Base-by-base conservation (phyloP, 2,329 filamentous ascomycete genomes). In the Huntiella abstrusa region DNA sequence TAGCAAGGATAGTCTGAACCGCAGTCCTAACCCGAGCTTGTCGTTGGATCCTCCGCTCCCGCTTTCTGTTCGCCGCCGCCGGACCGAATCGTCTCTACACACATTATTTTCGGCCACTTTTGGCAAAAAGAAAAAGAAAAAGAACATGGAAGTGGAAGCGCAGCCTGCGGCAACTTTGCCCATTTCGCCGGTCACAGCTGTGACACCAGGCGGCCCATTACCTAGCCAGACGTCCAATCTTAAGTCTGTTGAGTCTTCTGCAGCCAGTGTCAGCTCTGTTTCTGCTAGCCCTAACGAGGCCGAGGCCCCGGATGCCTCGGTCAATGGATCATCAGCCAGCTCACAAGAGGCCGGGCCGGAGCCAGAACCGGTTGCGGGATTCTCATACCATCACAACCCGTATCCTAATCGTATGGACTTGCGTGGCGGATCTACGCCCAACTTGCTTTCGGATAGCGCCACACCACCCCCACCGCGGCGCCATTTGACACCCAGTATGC, bases 381-480 rank as follows among this genome's bases (percentile, higher is more conserved):
- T 78, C 46, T 73, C 78, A 55, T 78, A 80, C 53, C 71, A 78
- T 53, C 74, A 78, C 52, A 74, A 75, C 53, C 65, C 65, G 1
- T 64, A 63, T 54, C 53, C 67, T 51, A 56, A 61, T 47, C 16
- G 62, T 19, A 62, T 64, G 48, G 62, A 64, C 43, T 57, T 57
- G n/a, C 62, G 63, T 46, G 62, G 63, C 33, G 61, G 64, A 4
- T 73, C 71, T 5, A 70, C 62, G 43, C 67, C 70, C 1, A 71
- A 75, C 47, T 58, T 71, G 38, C 58, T 61, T 4, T 74, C 78
- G 32, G 62, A 64, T 46, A 50, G 44, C 12, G 59, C 64, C 3
- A 62, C 39, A 16, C 68, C 73, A 50, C 73, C 22, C 22, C 19
- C 64, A 33, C 68, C 73, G 50, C 73, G 74, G 52, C 74, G 76